phyloP scores from a whole-genome alignment of 2,329 filamentous ascomycete genomes.

The Alternaria brassicicola region DNA sequence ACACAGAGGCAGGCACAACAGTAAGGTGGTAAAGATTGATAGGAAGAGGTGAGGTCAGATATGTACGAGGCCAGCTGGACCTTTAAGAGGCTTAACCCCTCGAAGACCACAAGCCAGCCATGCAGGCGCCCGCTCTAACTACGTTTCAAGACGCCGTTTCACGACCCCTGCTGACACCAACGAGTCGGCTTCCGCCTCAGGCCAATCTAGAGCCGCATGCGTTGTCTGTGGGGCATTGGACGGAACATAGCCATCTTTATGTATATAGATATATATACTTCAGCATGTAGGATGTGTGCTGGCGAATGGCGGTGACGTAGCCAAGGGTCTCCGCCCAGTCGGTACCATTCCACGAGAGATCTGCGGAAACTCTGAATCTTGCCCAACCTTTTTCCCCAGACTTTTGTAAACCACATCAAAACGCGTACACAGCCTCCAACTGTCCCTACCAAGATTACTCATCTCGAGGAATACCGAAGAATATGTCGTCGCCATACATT shows the following conservation, averaged over 20 bases:
- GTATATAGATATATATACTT: background rate
- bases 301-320: constrained; percentile 10
- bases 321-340: constrained; percentile 10
- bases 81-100: constrained; percentile 25
- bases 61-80: constrained; percentile 26
- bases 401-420: constrained; percentile 10
- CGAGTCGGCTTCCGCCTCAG: constrained; percentile 29
- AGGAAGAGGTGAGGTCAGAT: constrained; percentile 28
- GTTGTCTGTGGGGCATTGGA: background rate
- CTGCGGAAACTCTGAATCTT: constrained; percentile 19
- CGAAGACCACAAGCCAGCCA: constrained; percentile 34
- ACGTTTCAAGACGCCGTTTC: constrained; percentile 47
- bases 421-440: constrained; percentile 9
- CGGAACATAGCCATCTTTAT: background rate
- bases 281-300: background rate
- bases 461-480: background rate
- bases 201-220: constrained; percentile 15
- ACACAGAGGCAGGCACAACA: constrained; percentile 12
- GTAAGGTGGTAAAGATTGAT: constrained; percentile 12
- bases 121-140: constrained; percentile 42
- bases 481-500: constrained; percentile 23
- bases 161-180: constrained; percentile 44
- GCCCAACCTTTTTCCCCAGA: constrained; percentile 11
- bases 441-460: background rate
- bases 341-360: constrained; percentile 14